Conservation (phyloP, 768 basidiomycete genomes). For the Leccinum truebloodii region DNA sequence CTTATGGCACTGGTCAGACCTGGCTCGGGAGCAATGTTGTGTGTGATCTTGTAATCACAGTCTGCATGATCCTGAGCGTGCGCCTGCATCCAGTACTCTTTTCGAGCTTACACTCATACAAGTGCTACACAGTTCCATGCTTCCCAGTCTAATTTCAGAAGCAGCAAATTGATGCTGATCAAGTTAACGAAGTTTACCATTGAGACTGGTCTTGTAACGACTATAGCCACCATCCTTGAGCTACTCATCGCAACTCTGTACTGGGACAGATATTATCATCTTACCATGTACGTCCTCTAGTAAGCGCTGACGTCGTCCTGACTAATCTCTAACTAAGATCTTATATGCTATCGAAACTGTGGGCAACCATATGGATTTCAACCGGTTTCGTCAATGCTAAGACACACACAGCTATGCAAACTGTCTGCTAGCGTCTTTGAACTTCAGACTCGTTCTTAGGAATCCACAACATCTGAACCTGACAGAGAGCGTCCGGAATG, state of each 20-base stretch:
- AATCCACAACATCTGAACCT: background rate
- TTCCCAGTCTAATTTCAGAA: background rate
- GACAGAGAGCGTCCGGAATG: background rate
- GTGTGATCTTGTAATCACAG: constrained; percentile 22
- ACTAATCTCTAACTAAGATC: background rate
- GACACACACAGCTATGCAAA: constrained; percentile 13
- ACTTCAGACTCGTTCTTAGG: constrained; percentile 7
- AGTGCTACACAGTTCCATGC: background rate
- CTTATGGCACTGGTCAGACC: constrained; percentile 4
- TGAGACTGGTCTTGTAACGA: constrained; percentile 20
- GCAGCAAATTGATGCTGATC: background rate
- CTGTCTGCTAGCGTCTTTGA: constrained; percentile 6
- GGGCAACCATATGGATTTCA: background rate
- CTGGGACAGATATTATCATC: background rate
- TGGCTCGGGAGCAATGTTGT: constrained; percentile 23
- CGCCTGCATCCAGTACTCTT: background rate
- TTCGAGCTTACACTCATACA: background rate
- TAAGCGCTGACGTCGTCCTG: background rate
- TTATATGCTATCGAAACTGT: constrained; percentile 9
- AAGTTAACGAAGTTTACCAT: constrained; percentile 15
- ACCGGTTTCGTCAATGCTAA: background rate
- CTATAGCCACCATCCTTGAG: constrained; percentile 10
- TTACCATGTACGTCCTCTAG: constrained; percentile 6
- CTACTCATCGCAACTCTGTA: background rate
- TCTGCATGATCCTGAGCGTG: constrained; percentile 14